Conservation (phyloP, 148 eudicot genomes). For the Cornus florida region DNA sequence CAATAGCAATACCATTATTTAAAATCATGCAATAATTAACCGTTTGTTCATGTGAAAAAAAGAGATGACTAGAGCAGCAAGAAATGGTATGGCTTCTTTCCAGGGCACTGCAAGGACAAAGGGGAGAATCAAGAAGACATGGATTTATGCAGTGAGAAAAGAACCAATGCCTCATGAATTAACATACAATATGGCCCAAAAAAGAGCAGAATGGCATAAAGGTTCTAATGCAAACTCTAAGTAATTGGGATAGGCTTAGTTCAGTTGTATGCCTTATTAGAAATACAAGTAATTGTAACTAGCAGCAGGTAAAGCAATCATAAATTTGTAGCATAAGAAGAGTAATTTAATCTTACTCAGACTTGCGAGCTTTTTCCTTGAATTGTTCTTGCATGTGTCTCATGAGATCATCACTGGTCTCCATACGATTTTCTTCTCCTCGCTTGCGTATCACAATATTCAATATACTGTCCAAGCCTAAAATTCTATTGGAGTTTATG, state of each 20-base stretch:
- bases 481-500: conserved; percentile 69
- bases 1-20: too few relatives aligned
- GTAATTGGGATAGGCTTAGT: neutral
- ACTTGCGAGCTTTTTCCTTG: conserved; percentile 96
- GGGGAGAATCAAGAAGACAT: neutral
- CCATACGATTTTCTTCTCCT: conserved; percentile 76
- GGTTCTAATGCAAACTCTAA: neutral
- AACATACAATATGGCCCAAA: neutral
- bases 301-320: neutral
- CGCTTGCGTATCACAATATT: conserved; percentile 90
- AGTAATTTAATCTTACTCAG: conserved; percentile 70
- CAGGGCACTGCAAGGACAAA: neutral
- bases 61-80: neutral
- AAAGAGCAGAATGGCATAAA: too few relatives aligned
- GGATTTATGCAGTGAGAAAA: neutral
- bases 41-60: neutral
- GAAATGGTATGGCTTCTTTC: neutral
- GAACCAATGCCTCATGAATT: neutral
- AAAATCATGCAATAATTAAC: too few relatives aligned
- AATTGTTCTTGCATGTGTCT: conserved; percentile 98
- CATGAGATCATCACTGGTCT: conserved; percentile 86
- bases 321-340: neutral
- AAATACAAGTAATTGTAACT: neutral
- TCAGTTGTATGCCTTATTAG: neutral
- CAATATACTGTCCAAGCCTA: conserved; percentile 89